Conservation (phyloP, 495 filamentous ascomycete species). For the Jackrogersella multiformis region DNA sequence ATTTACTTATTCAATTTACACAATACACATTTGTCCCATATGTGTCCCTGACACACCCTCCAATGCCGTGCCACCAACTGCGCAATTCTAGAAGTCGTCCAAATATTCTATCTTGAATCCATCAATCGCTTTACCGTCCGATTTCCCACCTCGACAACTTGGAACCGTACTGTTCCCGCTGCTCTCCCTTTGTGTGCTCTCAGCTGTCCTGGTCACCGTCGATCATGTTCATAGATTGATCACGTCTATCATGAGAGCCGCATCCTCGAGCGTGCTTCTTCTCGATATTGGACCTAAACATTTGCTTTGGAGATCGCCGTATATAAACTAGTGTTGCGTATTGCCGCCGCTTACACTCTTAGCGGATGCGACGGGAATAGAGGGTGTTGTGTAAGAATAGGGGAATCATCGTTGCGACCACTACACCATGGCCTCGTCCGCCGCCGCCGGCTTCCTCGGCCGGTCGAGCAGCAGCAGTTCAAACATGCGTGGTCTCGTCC, state of each 20-base stretch:
- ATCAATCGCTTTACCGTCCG: constrained; percentile 2
- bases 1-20: neutral
- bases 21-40: constrained; percentile 18
- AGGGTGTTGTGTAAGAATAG: constrained; percentile 30
- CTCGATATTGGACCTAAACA: constrained; percentile 31
- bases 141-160: neutral
- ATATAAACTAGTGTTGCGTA: constrained; percentile 30
- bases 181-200: constrained; percentile 3
- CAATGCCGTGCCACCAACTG: constrained; percentile 34
- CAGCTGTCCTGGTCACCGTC: constrained; percentile 21
- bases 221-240: constrained; percentile 47
- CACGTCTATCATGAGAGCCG: constrained; percentile 48
- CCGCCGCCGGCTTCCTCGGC: constrained; percentile 66
- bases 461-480: constrained; percentile 68
- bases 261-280: constrained; percentile 44
- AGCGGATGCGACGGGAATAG: constrained; percentile 39
- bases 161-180: constrained; percentile 10
- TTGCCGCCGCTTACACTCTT: neutral
- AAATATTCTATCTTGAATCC: constrained; percentile 10
- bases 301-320: constrained; percentile 16
- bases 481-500: constrained; percentile 87
- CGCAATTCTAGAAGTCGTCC: constrained; percentile 18
- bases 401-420: constrained; percentile 32
- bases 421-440: constrained; percentile 62
- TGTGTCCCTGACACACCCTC: constrained; percentile 18